Base-by-base conservation (phyloP, 73 alveolate genomes). In the Paraurostyla sp. region DNA sequence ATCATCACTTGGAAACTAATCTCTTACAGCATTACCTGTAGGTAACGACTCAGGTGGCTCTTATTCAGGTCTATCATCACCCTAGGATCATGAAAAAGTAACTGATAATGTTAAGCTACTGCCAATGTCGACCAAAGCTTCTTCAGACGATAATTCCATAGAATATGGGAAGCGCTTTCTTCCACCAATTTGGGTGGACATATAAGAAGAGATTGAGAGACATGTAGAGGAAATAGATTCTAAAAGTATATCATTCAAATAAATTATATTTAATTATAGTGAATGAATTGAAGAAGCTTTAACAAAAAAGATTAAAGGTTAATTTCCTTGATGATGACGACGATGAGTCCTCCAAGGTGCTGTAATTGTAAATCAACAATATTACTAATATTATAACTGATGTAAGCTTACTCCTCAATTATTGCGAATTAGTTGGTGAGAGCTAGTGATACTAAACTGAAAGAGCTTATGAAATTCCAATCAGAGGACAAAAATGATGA, bases 41-140 rank as follows among this genome's bases (percentile, higher is more conserved):
- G n/a, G n/a, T 7, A 43, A 43, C 15, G 49, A 25, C 6, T 16
- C 86, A 23, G 29, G 71, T 78, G 89, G 89, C 4, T 11, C 63
- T 15, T 78, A 78, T 36, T 32, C 65, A 32, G 89, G 89, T 3
- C 18, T 78, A 7, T 78, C 89, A 9, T 52, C 80, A 1, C 89
- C 89, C 9, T 51, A 78, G 30, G 89, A 78, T n/a, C 45, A 33
- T 11, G 89, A 78, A 36, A 78, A 78, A 78, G 46, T 78, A 29
- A 78, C 41, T 73, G 86, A 73, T 73, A 73, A 73, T 73, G 71
- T 48, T 23, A 73, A 49, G 46, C 59, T 73, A 46, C 52, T 73
- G 71, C 86, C 78, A n/a, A 51, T 78, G 89, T 49, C 89, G 2
- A 78, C 89, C 6, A 78, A 78, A 45, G 89, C 89, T 0, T 52